phyloP scores from a whole-genome alignment of 75 land plant species.

The Pseudotsuga menziesii region DNA sequence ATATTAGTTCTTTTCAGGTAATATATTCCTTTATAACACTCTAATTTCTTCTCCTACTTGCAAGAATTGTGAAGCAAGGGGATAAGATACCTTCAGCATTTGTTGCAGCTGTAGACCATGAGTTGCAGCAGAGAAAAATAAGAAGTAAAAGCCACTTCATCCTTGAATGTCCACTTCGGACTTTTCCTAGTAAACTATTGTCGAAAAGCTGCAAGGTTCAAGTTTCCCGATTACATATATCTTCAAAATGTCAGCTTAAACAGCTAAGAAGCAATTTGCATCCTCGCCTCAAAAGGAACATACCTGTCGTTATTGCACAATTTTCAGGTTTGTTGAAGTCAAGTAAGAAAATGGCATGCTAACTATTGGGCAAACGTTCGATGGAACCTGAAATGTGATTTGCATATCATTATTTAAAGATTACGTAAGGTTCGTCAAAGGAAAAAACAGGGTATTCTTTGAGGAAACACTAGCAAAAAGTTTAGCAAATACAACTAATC shows the following conservation, averaged over 20 bases:
- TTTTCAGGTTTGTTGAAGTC: background rate
- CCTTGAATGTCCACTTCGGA: background rate
- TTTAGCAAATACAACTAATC: too few relatives aligned
- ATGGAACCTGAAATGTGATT: constrained; percentile 3
- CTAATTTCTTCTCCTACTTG: background rate
- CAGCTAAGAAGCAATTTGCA: background rate
- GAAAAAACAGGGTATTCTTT: background rate
- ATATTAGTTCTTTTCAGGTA: background rate
- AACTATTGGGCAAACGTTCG: background rate
- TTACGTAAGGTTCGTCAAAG: background rate
- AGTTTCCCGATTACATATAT: background rate
- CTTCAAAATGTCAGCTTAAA: background rate
- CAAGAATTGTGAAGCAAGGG: background rate
- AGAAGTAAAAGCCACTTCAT: constrained; percentile 6
- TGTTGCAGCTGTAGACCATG: background rate
- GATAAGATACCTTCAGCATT: constrained; percentile 9
- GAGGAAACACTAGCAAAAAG: too few relatives aligned
- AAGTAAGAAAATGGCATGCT: background rate
- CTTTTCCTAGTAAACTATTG: background rate
- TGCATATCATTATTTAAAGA: background rate
- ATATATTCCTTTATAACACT: background rate
- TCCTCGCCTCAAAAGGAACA: background rate
- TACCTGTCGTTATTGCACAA: background rate
- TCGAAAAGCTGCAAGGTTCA: background rate
- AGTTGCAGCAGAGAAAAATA: background rate